Conservation (phyloP, 108 stramenopile genomes). For the Cyclotella baltica region DNA sequence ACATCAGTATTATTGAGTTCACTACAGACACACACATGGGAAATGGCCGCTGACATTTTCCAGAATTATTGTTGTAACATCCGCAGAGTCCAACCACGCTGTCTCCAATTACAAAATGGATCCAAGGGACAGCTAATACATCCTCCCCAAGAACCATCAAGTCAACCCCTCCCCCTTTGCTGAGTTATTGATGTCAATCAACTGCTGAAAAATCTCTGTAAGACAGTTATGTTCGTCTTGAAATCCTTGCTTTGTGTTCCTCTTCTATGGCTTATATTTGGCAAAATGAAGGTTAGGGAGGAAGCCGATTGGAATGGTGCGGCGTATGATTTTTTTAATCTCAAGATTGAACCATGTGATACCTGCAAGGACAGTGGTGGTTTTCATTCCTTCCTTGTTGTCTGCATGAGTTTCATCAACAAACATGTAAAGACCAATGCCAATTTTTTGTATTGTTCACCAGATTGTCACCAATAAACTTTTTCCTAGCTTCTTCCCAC, state of each 20-base stretch:
- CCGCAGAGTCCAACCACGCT: not conserved
- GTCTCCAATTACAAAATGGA: slow-evolving; percentile 16
- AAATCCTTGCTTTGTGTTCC: not conserved
- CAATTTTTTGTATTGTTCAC: not conserved
- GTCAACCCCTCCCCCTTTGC: not conserved
- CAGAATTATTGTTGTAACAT: not conserved
- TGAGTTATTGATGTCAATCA: not conserved
- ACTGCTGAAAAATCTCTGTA: not conserved
- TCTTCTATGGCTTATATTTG: not conserved
- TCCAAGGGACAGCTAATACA: not conserved
- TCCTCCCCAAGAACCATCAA: slow-evolving; percentile 3
- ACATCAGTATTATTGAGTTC: not conserved
- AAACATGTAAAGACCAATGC: not conserved
- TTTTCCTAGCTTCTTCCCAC: not conserved
- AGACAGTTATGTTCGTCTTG: slow-evolving; percentile 20
- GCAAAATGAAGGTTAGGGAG: slow-evolving; percentile 4
- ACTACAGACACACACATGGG: not conserved
- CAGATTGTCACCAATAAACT: not conserved
- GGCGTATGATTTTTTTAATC: not conserved
- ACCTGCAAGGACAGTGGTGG: not conserved
- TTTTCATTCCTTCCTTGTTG: not conserved
- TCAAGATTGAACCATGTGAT: not conserved
- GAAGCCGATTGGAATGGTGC: not conserved
- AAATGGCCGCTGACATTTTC: not conserved
- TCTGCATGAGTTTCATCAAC: slow-evolving; percentile 5